Conservation (phyloP, 352 stramenopile genomes). For the Pilasporangium apinafurcum region DNA sequence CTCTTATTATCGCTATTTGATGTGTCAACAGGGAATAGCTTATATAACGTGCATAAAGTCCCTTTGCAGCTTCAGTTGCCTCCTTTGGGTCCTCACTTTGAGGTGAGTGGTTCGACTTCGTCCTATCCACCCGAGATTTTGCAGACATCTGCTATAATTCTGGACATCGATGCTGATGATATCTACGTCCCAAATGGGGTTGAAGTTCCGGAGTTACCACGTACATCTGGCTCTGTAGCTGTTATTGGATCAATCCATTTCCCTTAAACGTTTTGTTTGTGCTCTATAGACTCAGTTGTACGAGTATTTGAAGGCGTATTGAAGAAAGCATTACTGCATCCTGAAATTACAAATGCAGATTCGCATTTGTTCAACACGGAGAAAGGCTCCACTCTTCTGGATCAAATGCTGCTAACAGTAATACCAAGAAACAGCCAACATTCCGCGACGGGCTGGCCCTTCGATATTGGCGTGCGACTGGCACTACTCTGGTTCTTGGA, state of each 20-base stretch:
- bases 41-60: constrained; percentile 63
- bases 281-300: constrained; percentile 38
- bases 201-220: constrained; percentile 61
- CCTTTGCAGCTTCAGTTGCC: constrained; percentile 27
- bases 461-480: constrained; percentile 23
- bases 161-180: constrained; percentile 68
- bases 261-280: not conserved
- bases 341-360: constrained; percentile 33
- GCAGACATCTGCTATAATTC: constrained; percentile 36
- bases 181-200: constrained; percentile 56
- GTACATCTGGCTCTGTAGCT: constrained; percentile 15
- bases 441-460: not conserved
- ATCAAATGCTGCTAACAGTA: constrained; percentile 15
- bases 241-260: not conserved
- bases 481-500: constrained; percentile 54
- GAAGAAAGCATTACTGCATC: constrained; percentile 28
- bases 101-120: not conserved
- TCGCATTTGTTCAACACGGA: constrained; percentile 34
- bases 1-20: no score
- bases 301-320: constrained; percentile 40
- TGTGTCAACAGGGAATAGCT: constrained; percentile 36
- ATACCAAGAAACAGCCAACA: not conserved
- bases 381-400: constrained; percentile 14
- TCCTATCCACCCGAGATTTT: constrained; percentile 40
- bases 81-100: not conserved